Base-by-base conservation (phyloP, 306 rosid species). In the Mimosa bimucronata region DNA sequence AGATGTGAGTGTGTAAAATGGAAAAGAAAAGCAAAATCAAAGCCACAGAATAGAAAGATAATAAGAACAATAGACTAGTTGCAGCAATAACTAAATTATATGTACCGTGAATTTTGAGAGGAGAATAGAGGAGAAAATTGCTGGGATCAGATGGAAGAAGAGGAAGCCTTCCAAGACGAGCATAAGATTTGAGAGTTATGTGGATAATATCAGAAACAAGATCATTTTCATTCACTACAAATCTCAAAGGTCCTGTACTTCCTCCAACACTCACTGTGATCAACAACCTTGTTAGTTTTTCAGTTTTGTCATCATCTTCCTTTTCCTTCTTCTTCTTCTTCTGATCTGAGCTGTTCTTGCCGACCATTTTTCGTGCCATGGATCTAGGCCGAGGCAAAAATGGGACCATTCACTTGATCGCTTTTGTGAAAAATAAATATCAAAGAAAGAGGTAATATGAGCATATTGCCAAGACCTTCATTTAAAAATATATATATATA, bases 161-260 rank as follows among this genome's bases (percentile, higher is more conserved):
- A 8, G 97, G 96, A 25, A 92, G 85, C 2, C 97, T 87, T 3
- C 88, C 92, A 79, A 86, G 90, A 3, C 92, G 92, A 2, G 95
- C 91, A 67, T 89, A 90, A 16, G 86, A 82, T 78, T 88, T 92
- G 62, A 92, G 83, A 7, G 92, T 86, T 11, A 87, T 92, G 42
- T 84, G 87, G 57, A 89, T 92, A 13, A 92, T 90, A 5, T 80
- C 80, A 23, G 84, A 88, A 19, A 92, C 88, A 16, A 82, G 75
- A 65, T 84, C 90, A 15, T 82, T 58, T 67, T 90, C 91, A 7
- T 73, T 83, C 34, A 90, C 97, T 9, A 92, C 85, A 60, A 92
- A 88, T 1, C 88, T 86, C 84, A 90, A 84, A 75, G 97, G 92
- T 1, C 95, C 97, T 18, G 95, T 87, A 30, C 97, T 86, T 21